Base-by-base conservation (phyloP, 768 basidiomycete genomes). In the Pseudohyphozyma bogoriensis region DNA sequence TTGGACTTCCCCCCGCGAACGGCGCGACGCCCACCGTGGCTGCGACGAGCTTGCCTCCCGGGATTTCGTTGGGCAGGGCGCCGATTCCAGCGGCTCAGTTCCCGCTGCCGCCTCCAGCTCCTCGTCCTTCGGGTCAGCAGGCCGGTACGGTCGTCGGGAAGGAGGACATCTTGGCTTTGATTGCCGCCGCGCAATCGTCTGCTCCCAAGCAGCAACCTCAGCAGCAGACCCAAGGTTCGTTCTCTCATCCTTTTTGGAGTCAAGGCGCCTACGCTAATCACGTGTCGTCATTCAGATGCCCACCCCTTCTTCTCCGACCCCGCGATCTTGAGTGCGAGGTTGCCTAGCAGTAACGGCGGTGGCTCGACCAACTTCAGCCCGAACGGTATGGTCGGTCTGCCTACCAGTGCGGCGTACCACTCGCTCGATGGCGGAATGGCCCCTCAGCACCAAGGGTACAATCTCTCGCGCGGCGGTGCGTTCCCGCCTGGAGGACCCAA, bases 251-350 rank as follows among this genome's bases (percentile, higher is more conserved):
- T 24, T 13, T 26, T 51, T 8, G 4, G 1, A 2, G 32, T 51
- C 32, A 9, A 5, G 11, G 4, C 24, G 4, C 37, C 37, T 28
- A 11, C 10, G n/a, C 3, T 13, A 6, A 5, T n/a, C 44, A 4
- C 6, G 12, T 3, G 44, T 1, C 8, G 24, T 12, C 10, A 28
- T 28, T 13, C 45, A 51, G 50, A 56, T 3, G 39, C 59, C 22
- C 64, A 65, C 31, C 60, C 60, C 32, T 65, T 65, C 64, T 62
- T 65, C 50, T 59, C 57, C 18, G 64, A 65, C 40, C 64, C 64
- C 9, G 64, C 64, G 6, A 65, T 65, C 46, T 58, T 65, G 37
- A 62, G 56, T 47, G 60, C 64, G 13, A 57, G 64, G 2, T 60
- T 65, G 32, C 56, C 51, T 2, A 47, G 29, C 24, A 31, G 22